A percentile compares a stretch with the other conserved stretches of the same genome.
Conservation (phyloP, 352 stramenopile species). For the Phytopythium sindhum region DNA sequence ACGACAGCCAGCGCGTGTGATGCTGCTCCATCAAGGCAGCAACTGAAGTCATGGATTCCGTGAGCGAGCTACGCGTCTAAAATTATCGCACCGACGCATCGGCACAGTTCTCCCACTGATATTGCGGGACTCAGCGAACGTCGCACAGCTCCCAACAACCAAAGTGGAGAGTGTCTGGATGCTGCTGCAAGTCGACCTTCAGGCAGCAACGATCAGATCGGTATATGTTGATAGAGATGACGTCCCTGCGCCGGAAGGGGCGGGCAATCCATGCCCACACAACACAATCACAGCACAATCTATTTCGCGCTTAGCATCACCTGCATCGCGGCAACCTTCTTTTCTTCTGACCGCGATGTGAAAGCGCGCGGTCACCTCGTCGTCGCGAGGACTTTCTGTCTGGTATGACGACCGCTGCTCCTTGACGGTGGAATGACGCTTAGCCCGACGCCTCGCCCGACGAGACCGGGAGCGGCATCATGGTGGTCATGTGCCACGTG, state of each 20-base stretch:
- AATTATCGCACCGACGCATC: slow-evolving; percentile 1
- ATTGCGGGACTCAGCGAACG: background rate
- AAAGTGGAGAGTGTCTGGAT: too few species aligned
- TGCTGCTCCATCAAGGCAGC: background rate
- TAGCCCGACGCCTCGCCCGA: background rate
- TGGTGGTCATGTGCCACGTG: slow-evolving; percentile 46
- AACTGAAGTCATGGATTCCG: background rate
- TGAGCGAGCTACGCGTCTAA: background rate
- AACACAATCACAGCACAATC: background rate
- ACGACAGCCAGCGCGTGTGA: background rate
- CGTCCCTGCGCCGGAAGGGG: too few species aligned
- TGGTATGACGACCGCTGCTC: background rate
- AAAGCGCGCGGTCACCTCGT: background rate
- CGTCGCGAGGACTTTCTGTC: background rate
- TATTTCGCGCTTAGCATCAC: background rate
- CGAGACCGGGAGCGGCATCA: slow-evolving; percentile 13
- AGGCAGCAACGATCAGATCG: background rate
- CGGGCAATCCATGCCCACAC: background rate
- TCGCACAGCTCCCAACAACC: too few species aligned
- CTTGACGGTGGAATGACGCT: background rate
- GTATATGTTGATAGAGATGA: too few species aligned
- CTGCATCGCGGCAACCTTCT: background rate
- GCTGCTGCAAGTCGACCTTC: background rate
- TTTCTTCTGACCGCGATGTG: background rate
- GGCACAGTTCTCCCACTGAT: background rate